Percentiles rank a stretch among this genome's conserved stretches.
phyloP scores from a whole-genome alignment of 2,329 filamentous ascomycete genomes.

The Neofusicoccum parvum region DNA sequence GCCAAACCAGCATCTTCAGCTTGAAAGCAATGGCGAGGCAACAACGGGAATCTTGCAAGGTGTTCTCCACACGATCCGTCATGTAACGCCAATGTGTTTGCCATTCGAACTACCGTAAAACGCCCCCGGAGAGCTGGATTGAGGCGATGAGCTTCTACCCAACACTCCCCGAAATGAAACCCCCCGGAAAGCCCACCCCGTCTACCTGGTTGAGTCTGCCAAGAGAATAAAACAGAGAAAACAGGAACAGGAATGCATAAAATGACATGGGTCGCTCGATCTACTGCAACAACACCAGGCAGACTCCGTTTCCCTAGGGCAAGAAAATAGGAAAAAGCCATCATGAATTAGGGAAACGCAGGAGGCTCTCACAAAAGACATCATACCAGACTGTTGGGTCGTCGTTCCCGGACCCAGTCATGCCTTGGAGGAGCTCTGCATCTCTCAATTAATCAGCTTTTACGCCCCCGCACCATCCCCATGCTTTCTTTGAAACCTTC shows the following conservation, averaged over 20 bases:
- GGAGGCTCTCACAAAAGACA: neutral
- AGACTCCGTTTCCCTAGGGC: slow-evolving; percentile 10
- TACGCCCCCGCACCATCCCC: slow-evolving; percentile 5
- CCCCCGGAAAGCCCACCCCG: slow-evolving; percentile 13
- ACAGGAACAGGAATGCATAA: slow-evolving; percentile 9
- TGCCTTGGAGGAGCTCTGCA: neutral
- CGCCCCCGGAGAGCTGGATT: neutral
- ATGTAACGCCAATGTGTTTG: neutral
- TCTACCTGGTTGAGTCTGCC: slow-evolving; percentile 23
- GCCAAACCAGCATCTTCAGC: neutral
- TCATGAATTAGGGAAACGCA: slow-evolving; percentile 19
- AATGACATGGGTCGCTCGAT: slow-evolving; percentile 15
- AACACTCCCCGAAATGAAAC: neutral
- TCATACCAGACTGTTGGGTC: neutral
- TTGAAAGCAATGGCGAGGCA: too few species aligned
- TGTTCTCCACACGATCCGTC: too few species aligned
- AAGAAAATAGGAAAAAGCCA: slow-evolving; percentile 9
- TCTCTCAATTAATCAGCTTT: slow-evolving; percentile 20
- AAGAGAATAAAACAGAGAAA: slow-evolving; percentile 16
- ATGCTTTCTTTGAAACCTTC: slow-evolving; percentile 13
- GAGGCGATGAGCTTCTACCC: neutral
- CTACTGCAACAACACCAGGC: slow-evolving; percentile 18
- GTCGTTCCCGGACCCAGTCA: neutral
- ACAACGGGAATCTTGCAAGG: too few species aligned
- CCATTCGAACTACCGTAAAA: slow-evolving; percentile 12